Percentiles rank a stretch among this genome's conserved stretches.
phyloP scores from a whole-genome alignment of 2,329 filamentous ascomycete species.

The Fusarium continuum region DNA sequence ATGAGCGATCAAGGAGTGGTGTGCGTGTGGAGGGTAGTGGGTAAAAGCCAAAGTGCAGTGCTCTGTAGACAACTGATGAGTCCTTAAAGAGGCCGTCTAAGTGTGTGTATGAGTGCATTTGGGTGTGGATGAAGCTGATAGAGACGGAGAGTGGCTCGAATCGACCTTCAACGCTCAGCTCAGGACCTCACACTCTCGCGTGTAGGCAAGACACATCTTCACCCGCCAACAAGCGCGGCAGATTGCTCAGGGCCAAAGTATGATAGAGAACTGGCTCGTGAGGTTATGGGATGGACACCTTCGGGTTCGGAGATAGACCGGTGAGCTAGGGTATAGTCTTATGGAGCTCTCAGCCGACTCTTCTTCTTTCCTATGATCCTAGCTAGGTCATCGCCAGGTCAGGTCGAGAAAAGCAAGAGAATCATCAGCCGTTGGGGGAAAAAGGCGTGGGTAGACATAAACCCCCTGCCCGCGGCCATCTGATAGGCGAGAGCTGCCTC shows the following conservation, averaged over 20 bases:
- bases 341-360: constrained; percentile 39
- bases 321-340: constrained; percentile 35
- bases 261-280: constrained; percentile 3
- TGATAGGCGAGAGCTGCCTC: constrained; percentile 34
- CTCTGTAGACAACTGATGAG: constrained; percentile 34
- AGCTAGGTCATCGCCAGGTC: constrained; percentile 33
- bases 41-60: constrained; percentile 21
- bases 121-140: constrained; percentile 39
- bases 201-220: constrained; percentile 24
- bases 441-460: constrained; percentile 22
- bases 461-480: constrained; percentile 27
- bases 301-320: constrained; percentile 34
- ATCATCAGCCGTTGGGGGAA: constrained; percentile 38
- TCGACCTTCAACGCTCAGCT: constrained; percentile 28
- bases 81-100: constrained; percentile 24
- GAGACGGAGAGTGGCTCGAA: constrained; percentile 35
- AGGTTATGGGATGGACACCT: constrained; percentile 23
- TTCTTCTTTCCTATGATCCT: constrained; percentile 38
- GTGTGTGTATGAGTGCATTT: constrained; percentile 27
- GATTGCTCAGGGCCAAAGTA: constrained; percentile 10
- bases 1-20: constrained; percentile 32
- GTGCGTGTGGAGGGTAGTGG: constrained; percentile 39
- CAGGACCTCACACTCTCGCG: constrained; percentile 18
- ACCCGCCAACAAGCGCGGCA: constrained; percentile 32
- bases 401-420: constrained; percentile 37